Conservation (phyloP, 768 basidiomycete species). For the Kwoniella newhampshirensis region DNA sequence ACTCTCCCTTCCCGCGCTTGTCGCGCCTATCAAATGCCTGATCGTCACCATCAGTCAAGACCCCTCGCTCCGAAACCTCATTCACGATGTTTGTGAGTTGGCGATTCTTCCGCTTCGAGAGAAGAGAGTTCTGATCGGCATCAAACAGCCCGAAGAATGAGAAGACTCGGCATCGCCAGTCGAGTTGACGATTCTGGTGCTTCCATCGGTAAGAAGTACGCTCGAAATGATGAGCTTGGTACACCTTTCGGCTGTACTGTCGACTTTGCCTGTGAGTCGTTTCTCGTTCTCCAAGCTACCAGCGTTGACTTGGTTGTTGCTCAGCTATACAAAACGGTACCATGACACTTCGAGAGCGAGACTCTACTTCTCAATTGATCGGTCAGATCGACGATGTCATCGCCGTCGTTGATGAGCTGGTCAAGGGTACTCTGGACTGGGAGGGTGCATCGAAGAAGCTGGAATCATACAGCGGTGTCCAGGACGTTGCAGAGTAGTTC, state of each 20-base stretch:
- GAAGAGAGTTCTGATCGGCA: background rate
- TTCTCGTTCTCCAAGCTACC: background rate
- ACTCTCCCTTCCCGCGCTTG: conserved; percentile 79
- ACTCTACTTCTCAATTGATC: conserved; percentile 89
- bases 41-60: conserved; percentile 90
- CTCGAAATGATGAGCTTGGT: conserved; percentile 96
- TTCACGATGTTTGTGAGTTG: conserved; percentile 86
- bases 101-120: conserved; percentile 1
- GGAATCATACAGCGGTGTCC: conserved; percentile 81
- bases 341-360: conserved; percentile 79
- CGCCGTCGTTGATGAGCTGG: conserved; percentile 71
- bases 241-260: conserved; percentile 95
- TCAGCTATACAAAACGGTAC: conserved; percentile 86
- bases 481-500: conserved; percentile 61
- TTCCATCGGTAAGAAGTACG: conserved; percentile 93
- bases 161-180: conserved; percentile 83
- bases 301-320: conserved; percentile 2
- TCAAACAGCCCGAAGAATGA: conserved; percentile 72
- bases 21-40: conserved; percentile 94
- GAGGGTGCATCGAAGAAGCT: conserved; percentile 67
- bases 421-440: conserved; percentile 76
- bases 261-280: conserved; percentile 79
- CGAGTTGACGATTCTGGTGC: conserved; percentile 94
- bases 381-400: conserved; percentile 87
- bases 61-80: conserved; percentile 77